These are phyloP conservation scores for Phytophthora vignae DNA, from an alignment of 352 stramenopile genomes.

Conservation along the genomic window DNA sequence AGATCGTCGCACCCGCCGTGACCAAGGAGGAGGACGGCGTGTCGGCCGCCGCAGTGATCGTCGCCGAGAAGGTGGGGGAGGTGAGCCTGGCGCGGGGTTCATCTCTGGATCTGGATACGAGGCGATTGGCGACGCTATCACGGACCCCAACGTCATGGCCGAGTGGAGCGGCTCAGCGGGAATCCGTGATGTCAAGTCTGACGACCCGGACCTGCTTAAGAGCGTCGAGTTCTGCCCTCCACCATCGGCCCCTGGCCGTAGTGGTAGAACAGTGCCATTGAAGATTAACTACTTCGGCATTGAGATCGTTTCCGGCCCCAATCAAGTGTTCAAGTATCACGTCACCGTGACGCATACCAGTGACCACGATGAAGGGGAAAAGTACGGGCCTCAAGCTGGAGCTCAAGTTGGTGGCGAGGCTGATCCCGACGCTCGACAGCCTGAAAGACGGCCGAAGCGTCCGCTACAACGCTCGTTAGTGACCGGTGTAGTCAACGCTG, in stretches of 20 bases:
- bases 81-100: neutral
- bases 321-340: slow-evolving; percentile 67
- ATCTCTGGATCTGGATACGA: slow-evolving; percentile 46
- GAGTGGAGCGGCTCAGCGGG: slow-evolving; percentile 39
- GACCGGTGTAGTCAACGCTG: slow-evolving; percentile 47
- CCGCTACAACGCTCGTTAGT: slow-evolving; percentile 42
- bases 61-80: neutral
- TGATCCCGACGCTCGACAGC: neutral
- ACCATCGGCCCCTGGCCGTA: slow-evolving; percentile 16
- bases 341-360: slow-evolving; percentile 41
- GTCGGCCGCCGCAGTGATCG: neutral
- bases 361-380: slow-evolving; percentile 7
- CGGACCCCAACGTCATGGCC: slow-evolving; percentile 40
- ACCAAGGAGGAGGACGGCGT: neutral
- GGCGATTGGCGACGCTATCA: slow-evolving; percentile 41
- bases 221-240: slow-evolving; percentile 39
- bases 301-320: slow-evolving; percentile 36
- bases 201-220: slow-evolving; percentile 27
- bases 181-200: slow-evolving; percentile 19
- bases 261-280: slow-evolving; percentile 37
- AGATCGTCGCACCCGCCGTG: neutral
- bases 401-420: neutral
- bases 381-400: slow-evolving; percentile 32
- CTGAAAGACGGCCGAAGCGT: slow-evolving; percentile 11
- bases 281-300: slow-evolving; percentile 62